Evolutionary conservation across 1,139 yeast species (phyloP).

Genomic region (Yamadazyma songkhlaensis): DNA sequence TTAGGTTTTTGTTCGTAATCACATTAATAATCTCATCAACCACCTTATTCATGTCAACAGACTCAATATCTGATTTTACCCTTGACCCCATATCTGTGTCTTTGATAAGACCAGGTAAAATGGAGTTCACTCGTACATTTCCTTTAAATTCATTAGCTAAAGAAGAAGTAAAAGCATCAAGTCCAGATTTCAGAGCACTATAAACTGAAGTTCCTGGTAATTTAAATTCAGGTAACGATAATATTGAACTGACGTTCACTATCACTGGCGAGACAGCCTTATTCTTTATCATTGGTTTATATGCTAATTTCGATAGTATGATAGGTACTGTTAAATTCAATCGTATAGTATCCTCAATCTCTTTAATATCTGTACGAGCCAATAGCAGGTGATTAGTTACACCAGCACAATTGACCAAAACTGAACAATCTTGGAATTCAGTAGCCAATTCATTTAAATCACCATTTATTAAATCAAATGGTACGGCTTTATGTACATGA

Average conservation of each 20-base stretch:
- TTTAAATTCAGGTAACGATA: slow-evolving; percentile 45
- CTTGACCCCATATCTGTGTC: slow-evolving; percentile 70
- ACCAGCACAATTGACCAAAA: slow-evolving; percentile 82
- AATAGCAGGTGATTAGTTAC: slow-evolving; percentile 61
- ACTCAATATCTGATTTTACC: slow-evolving; percentile 22
- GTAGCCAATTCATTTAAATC: slow-evolving; percentile 6
- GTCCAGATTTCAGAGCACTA: slow-evolving; percentile 78
- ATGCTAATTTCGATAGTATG: slow-evolving; percentile 44
- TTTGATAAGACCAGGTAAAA: slow-evolving; percentile 69
- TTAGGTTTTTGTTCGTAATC: slow-evolving; percentile 28
- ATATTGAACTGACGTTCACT: slow-evolving; percentile 71
- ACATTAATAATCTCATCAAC: slow-evolving; percentile 28
- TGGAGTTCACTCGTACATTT: slow-evolving; percentile 54
- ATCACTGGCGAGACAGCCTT: slow-evolving; percentile 29
- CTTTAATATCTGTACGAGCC: slow-evolving; percentile 37
- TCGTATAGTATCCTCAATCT: slow-evolving; percentile 49
- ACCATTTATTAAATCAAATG: slow-evolving; percentile 43
- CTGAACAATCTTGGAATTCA: slow-evolving; percentile 21
- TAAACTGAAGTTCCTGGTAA: slow-evolving; percentile 70
- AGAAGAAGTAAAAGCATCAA: slow-evolving; percentile 62
- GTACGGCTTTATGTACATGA: slow-evolving; percentile 43
- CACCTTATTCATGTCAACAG: slow-evolving; percentile 22
- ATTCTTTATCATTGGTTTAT: slow-evolving; percentile 48
- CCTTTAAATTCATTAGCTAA: slow-evolving; percentile 63
- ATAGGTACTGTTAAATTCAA: slow-evolving; percentile 71